Conservation (phyloP, 345 rosid species). For the Odontarrhena argentea region DNA sequence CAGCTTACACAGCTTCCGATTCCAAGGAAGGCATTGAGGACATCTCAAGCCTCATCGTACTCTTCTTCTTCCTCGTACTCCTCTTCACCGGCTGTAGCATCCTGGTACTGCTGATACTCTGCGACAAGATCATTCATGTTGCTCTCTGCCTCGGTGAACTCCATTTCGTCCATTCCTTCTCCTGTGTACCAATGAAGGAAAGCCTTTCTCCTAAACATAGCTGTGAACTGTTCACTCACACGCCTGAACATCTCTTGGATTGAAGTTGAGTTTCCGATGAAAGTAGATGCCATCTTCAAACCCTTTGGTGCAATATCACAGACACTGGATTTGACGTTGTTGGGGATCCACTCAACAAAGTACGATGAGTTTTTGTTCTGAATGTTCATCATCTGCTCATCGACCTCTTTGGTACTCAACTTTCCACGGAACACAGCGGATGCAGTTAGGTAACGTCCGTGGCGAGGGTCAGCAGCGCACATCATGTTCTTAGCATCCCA, state of each 20-base stretch:
- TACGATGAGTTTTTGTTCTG: slow-evolving; percentile 49
- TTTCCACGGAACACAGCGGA: slow-evolving; percentile 49
- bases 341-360: slow-evolving; percentile 49
- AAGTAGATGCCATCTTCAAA: slow-evolving; percentile 44
- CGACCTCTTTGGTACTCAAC: slow-evolving; percentile 47
- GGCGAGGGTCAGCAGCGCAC: slow-evolving; percentile 52
- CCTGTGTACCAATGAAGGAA: slow-evolving; percentile 53
- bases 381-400: slow-evolving; percentile 50
- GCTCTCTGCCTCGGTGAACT: slow-evolving; percentile 48
- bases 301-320: slow-evolving; percentile 49
- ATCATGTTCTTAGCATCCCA: slow-evolving; percentile 53
- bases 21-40: slow-evolving; percentile 11
- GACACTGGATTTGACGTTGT: slow-evolving; percentile 49
- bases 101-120: slow-evolving; percentile 51
- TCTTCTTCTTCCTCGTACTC: slow-evolving; percentile 46
- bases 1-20: slow-evolving; percentile 38
- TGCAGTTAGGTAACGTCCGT: slow-evolving; percentile 46
- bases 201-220: slow-evolving; percentile 53
- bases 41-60: slow-evolving; percentile 31
- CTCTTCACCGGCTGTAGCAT: slow-evolving; percentile 47
- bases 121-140: slow-evolving; percentile 52
- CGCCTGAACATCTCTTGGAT: slow-evolving; percentile 52
- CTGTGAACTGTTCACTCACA: slow-evolving; percentile 48
- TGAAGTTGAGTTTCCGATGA: slow-evolving; percentile 47
- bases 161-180: slow-evolving; percentile 51